Evolutionary conservation across 306 rosid species (phyloP), one percentile per base, ranked within the genome.

Genomic region (Cicer chorassanicum): DNA sequence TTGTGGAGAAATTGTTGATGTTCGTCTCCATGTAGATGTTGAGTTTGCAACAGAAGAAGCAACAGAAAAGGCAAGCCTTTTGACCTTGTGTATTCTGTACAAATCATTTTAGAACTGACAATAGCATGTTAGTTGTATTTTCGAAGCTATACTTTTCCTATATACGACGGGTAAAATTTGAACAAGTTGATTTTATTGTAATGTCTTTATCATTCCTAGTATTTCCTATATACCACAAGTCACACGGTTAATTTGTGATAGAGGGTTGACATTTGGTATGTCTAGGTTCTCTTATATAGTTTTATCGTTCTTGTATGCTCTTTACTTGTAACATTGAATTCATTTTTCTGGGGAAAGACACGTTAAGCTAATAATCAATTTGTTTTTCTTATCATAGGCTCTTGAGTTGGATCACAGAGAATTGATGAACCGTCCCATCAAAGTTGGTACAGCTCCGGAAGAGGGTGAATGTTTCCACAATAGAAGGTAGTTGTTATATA

Each of bases 31-130:
- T 7, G 36, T 49, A 2, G 83, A 85, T 66, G 24, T 24, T 0
- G 89, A 82, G 76, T 93, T 93, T 81, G 89, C 85, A 55, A 86
- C 89, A 0, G 74, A 67, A 49, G 92, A 86, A 85, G 89, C 69
- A 6, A 93, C 89, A 1, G 61, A 78, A 6, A 85, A 82, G 78
- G 98, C 91, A 78, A 76, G 80, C 51, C 59, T 64, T 73, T 65
- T 83, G 49, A 70, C 39, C 18, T 65, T 69, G 48, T 79, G 18
- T 75, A 29, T 46, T 46, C 39, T 36, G 14, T 15, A 24, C 69
- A 61, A n/a, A 65, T 73, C 68, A 49, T 9, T 53, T 72, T 24
- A 59, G 53, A 51, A 82, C 44, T 77, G 59, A 64, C 21, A 65
- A 45, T 34, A 53, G 19, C 41, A 14, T 8, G 29, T 10, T 70